Evolutionary conservation across 306 rosid species (phyloP), one percentile per base, ranked within the genome.

Genomic region (Quercus variabilis): DNA sequence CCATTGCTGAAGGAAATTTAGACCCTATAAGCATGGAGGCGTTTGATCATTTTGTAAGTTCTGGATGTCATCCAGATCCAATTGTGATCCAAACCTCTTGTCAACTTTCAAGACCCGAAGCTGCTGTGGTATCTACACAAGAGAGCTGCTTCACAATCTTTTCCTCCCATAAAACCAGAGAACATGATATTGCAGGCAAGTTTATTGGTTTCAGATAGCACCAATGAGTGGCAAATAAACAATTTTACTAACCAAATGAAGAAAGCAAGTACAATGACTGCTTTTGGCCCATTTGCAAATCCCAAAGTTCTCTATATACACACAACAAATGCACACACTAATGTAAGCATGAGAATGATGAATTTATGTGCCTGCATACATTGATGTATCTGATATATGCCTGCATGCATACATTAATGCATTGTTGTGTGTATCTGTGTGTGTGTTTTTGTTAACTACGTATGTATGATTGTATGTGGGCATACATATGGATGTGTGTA

Each of bases 1-100:
- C 90, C 80, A 88, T 94, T 76, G 99, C 97, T 51, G 95, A 92
- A 89, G 99, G 97, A 74, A 80, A 88, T 11, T 56, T 94, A 79
- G 90, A 94, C 58, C 99, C 99, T 26, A 83, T 92, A 76, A 94
- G 91, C 60, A 91, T 88, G 92, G 83, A 91, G 81, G 86, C 91
- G 58, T 94, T 94, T 86, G 90, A 87, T 74, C 77, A 79, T 68
- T 83, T 81, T 68, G 81, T 88, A 33, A 56, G 71, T 63, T 41
- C 82, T 69, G 74, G 67, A 85, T 49, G 67, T 83, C 51, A 73
- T 83, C 76, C 78, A 58, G 81, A 30, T 51, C 81, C 81, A 6
- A 3, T 73, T 62, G 79, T 74, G 74, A 77, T 78, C 76, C 81
- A 81, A 81, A 83, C 63, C 60, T 70, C 69, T 31, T 80, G 30